Evolutionary conservation across 306 rosid species (phyloP).

Genomic region (Biancaea sappan): DNA sequence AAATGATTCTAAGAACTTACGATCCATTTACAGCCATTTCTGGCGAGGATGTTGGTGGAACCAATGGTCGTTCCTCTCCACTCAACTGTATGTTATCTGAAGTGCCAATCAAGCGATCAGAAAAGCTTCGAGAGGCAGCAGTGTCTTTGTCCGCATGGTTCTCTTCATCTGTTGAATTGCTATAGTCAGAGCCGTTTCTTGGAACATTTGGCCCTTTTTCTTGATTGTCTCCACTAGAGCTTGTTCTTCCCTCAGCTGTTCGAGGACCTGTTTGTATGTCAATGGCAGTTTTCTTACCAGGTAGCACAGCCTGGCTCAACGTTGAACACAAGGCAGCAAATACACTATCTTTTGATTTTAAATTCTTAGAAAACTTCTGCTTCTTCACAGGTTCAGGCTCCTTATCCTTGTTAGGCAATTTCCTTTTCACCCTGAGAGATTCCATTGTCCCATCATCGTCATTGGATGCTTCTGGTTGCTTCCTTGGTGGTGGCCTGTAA

Average conservation of each 20-base stretch:
- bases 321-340: constrained; percentile 80
- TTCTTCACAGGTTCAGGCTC: constrained; percentile 66
- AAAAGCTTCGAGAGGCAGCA: constrained; percentile 56
- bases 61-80: constrained; percentile 72
- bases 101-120: constrained; percentile 57
- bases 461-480: constrained; percentile 61
- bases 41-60: constrained; percentile 80
- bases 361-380: constrained; percentile 63
- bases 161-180: constrained; percentile 46
- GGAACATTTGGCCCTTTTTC: constrained; percentile 45
- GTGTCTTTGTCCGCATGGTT: constrained; percentile 60
- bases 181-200: constrained; percentile 46
- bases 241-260: constrained; percentile 49
- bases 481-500: constrained; percentile 85
- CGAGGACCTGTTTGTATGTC: constrained; percentile 34
- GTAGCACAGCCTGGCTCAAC: constrained; percentile 77
- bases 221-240: constrained; percentile 46
- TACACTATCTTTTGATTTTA: constrained; percentile 69
- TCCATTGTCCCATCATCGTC: constrained; percentile 85
- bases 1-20: constrained; percentile 38
- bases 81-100: constrained; percentile 66
- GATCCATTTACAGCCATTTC: constrained; percentile 97
- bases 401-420: constrained; percentile 59
- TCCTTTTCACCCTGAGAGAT: constrained; percentile 76
- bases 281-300: constrained; percentile 58